These are phyloP conservation scores for Citrus medica DNA, from an alignment of 345 rosid species.

Conservation along the genomic window DNA sequence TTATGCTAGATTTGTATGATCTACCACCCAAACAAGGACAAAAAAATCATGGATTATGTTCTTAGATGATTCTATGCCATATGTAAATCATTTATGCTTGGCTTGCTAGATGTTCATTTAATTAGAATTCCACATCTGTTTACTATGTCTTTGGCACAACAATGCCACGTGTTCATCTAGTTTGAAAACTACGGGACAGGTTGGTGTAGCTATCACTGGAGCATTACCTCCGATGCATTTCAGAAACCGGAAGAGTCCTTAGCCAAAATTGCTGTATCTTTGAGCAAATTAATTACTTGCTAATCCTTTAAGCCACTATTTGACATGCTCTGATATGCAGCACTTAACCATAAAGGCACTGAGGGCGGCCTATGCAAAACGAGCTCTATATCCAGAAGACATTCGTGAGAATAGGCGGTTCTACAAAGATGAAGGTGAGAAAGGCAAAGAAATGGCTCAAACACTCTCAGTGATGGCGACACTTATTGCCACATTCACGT, in stretches of 20 bases:
- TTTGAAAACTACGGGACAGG: too few species aligned
- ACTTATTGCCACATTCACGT: constrained; percentile 23
- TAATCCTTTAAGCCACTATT: background rate
- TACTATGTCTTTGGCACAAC: too few species aligned
- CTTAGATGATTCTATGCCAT: background rate
- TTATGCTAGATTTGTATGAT: background rate
- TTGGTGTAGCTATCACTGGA: background rate
- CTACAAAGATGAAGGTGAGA: background rate
- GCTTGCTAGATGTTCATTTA: background rate
- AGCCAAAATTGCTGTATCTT: background rate
- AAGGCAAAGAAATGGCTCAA: constrained; percentile 4
- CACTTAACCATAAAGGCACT: background rate
- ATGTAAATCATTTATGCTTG: too few species aligned
- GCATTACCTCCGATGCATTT: background rate
- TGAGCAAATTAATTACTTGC: background rate
- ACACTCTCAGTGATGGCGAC: constrained; percentile 14
- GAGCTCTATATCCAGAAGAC: background rate
- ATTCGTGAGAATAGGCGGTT: background rate
- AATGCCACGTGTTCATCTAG: too few species aligned
- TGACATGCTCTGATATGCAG: background rate
- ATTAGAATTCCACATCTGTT: background rate
- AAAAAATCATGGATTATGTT: background rate
- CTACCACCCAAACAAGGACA: background rate
- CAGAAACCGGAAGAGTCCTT: background rate
- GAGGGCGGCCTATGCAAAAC: background rate